Evolutionary conservation across 352 stramenopile genomes (phyloP).

Genomic region (Pythium chondricola): DNA sequence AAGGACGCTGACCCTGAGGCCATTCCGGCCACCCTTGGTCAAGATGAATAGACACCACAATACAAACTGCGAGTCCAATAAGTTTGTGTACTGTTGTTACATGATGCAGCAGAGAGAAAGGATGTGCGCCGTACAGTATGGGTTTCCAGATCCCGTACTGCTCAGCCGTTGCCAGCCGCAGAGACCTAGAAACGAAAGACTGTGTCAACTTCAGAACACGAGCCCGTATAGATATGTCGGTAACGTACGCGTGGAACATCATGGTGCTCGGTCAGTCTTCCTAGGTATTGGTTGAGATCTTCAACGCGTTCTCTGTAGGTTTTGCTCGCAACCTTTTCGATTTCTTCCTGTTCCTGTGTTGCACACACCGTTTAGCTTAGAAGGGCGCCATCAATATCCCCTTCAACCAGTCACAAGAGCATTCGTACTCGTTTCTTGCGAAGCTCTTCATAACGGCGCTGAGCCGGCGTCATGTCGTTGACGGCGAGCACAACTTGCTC

Average conservation of each 20-base stretch:
- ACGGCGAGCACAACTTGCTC: conserved; percentile 22
- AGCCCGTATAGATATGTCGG: background rate
- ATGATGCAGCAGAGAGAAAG: too few species aligned
- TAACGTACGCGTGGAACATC: conserved; percentile 94
- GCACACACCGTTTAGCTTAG: background rate
- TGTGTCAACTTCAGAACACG: background rate
- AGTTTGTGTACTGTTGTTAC: too few species aligned
- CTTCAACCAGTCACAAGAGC: background rate
- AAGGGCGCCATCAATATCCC: background rate
- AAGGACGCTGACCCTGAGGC: conserved; percentile 34
- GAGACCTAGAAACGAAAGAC: conserved; percentile 42
- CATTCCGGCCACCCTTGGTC: conserved; percentile 26
- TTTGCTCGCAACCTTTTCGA: conserved; percentile 79
- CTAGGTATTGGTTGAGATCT: conserved; percentile 95
- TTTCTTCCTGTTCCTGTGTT: conserved; percentile 75
- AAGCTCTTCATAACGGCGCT: conserved; percentile 72
- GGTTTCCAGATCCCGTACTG: too few species aligned
- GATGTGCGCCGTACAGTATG: too few species aligned
- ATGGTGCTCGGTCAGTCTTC: conserved; percentile 95
- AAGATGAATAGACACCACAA: conserved; percentile 22
- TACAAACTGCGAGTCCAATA: too few species aligned
- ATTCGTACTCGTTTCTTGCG: conserved; percentile 67
- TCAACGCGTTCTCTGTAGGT: conserved; percentile 93
- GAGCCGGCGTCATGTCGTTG: conserved; percentile 63
- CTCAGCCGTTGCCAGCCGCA: conserved; percentile 88